Percentiles rank a stretch among this genome's conserved stretches.
Conservation (phyloP, 2,329 filamentous ascomycete species). For the Colletotrichum sojae region DNA sequence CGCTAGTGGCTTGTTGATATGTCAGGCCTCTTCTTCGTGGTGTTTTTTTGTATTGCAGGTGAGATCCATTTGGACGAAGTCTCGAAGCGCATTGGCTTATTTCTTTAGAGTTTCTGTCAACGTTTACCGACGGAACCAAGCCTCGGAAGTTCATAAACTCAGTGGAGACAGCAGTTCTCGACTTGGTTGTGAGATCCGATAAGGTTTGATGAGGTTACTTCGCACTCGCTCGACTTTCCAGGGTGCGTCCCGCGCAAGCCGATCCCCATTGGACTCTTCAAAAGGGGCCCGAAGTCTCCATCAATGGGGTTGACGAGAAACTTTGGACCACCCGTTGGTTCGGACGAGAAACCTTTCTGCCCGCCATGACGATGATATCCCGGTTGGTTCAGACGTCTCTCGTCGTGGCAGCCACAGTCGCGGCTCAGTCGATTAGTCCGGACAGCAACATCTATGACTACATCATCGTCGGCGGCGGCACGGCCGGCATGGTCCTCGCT, state of each 20-base stretch:
- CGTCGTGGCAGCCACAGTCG: background rate
- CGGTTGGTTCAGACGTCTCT: background rate
- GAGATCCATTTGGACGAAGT: too few species aligned
- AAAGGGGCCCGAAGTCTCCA: background rate
- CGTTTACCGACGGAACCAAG: background rate
- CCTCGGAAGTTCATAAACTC: background rate
- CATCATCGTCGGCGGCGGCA: constrained; percentile 51
- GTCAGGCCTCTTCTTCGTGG: too few species aligned
- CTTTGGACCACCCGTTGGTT: background rate
- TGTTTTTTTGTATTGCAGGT: too few species aligned
- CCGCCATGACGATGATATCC: background rate
- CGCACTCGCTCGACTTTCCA: background rate
- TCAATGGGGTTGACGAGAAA: background rate
- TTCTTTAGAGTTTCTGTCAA: background rate
- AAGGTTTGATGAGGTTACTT: background rate
- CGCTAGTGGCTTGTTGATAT: too few species aligned
- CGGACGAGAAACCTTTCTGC: background rate
- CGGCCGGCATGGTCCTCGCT: constrained; percentile 51
- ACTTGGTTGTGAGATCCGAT: background rate
- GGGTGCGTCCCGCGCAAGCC: background rate
- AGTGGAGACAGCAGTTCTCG: background rate
- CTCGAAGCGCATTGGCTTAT: background rate
- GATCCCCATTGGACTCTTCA: background rate
- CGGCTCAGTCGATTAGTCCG: background rate
- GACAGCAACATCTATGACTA: constrained; percentile 45